A percentile compares a stretch with the other conserved stretches of the same genome.
phyloP scores from a whole-genome alignment of 305 asterid genomes.

The Withania somnifera region DNA sequence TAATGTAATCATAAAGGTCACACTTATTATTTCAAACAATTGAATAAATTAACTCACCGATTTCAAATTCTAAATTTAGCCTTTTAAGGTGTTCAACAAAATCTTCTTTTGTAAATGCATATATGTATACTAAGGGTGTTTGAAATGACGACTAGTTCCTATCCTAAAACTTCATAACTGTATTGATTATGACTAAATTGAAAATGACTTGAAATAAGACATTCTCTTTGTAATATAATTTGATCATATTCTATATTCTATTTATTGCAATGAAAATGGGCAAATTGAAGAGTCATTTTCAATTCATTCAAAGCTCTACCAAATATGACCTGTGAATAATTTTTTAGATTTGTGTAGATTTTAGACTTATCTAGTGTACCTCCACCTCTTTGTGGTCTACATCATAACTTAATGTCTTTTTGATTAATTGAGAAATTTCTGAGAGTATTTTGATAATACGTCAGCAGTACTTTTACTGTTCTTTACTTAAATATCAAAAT shows the following conservation, averaged over 20 bases:
- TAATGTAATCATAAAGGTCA: not conserved
- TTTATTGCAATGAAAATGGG: not conserved
- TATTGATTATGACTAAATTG: constrained; percentile 7
- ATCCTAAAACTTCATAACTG: not conserved
- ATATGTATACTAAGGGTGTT: not conserved
- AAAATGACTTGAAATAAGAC: constrained; percentile 14
- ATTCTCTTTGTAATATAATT: constrained; percentile 13
- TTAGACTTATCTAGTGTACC: not conserved
- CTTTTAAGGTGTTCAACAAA: not conserved
- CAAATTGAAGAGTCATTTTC: constrained; percentile 9
- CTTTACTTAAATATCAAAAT: not conserved
- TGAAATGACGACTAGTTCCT: not conserved
- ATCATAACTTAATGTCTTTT: not conserved
- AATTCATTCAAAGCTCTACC: not conserved
- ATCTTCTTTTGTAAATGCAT: not conserved
- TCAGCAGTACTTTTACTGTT: accelerated
- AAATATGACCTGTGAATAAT: not conserved
- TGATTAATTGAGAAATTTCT: not conserved
- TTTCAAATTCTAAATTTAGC: not conserved
- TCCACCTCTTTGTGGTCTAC: not conserved
- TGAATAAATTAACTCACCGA: not conserved
- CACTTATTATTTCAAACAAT: not conserved
- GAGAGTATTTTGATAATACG: not conserved
- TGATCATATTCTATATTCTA: not conserved
- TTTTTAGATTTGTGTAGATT: not conserved